Percentiles rank a stretch among this genome's conserved stretches.
These are phyloP conservation scores for Trichoderma lentiforme DNA, from an alignment of 2,329 filamentous ascomycete species.

Conservation along the genomic window DNA sequence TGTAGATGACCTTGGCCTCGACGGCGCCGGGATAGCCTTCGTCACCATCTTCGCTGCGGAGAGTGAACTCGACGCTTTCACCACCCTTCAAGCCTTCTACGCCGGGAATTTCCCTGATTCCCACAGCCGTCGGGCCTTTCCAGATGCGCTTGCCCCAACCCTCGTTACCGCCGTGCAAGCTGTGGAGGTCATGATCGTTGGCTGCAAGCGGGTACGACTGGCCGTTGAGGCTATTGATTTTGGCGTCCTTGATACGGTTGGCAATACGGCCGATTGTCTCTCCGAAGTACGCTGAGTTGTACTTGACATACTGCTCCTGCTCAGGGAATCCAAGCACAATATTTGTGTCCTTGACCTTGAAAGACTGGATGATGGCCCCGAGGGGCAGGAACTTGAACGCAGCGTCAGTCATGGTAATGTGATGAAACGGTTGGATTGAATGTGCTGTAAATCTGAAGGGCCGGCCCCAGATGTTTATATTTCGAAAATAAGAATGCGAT, in stretches of 20 bases:
- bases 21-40: slow-evolving; percentile 88
- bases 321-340: slow-evolving; percentile 85
- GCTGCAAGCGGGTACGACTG: slow-evolving; percentile 65
- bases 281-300: slow-evolving; percentile 82
- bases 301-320: slow-evolving; percentile 67
- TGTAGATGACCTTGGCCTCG: slow-evolving; percentile 74
- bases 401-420: slow-evolving; percentile 41
- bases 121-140: slow-evolving; percentile 64
- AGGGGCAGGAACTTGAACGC: slow-evolving; percentile 67
- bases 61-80: slow-evolving; percentile 64
- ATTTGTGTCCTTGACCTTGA: slow-evolving; percentile 73
- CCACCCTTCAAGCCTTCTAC: slow-evolving; percentile 54
- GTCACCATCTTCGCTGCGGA: slow-evolving; percentile 73
- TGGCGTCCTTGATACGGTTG: slow-evolving; percentile 74
- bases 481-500: not conserved
- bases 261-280: slow-evolving; percentile 85
- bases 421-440: not conserved
- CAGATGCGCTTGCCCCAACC: slow-evolving; percentile 84
- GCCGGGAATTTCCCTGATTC: slow-evolving; percentile 48
- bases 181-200: slow-evolving; percentile 72
- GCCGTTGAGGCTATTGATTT: slow-evolving; percentile 69
- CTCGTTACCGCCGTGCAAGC: slow-evolving; percentile 65
- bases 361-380: slow-evolving; percentile 77
- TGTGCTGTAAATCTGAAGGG: not conserved
- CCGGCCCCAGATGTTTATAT: not conserved